Percentiles rank a stretch among this genome's conserved stretches.
Conservation (phyloP, 805 yeast genomes). For the Zygoascus tannicola region DNA sequence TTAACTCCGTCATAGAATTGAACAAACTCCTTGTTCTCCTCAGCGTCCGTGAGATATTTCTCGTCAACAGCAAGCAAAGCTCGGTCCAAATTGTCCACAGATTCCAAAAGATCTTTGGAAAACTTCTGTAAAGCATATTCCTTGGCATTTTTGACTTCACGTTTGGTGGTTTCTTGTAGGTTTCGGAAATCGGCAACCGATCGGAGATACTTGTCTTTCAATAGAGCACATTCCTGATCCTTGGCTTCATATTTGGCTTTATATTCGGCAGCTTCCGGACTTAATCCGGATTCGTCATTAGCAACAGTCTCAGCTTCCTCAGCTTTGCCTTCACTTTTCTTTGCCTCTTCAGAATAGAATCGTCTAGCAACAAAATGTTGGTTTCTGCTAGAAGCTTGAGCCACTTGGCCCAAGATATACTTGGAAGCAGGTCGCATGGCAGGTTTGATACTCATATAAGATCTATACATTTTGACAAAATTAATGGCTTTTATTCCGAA, state of each 20-base stretch:
- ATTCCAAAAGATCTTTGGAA: constrained; percentile 80
- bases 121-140: constrained; percentile 89
- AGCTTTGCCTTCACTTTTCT: neutral
- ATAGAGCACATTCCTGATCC: constrained; percentile 57
- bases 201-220: constrained; percentile 75
- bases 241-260: constrained; percentile 47
- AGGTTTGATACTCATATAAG: neutral
- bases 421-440: neutral
- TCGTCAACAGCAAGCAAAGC: constrained; percentile 43
- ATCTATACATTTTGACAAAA: neutral
- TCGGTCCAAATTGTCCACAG: constrained; percentile 82
- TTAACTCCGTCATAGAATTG: constrained; percentile 80
- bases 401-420: neutral
- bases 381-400: neutral
- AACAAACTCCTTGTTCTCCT: constrained; percentile 52
- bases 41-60: constrained; percentile 25
- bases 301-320: neutral
- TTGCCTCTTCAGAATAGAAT: constrained; percentile 8
- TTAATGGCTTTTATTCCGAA: too few relatives aligned
- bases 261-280: constrained; percentile 24
- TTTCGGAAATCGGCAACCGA: constrained; percentile 89
- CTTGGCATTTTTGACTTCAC: constrained; percentile 76
- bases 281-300: constrained; percentile 1
- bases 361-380: constrained; percentile 3
- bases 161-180: constrained; percentile 80